A percentile compares a stretch with the other conserved stretches of the same genome.
phyloP scores from a whole-genome alignment of 768 basidiomycete genomes.

The Favolaschia claudopus region DNA sequence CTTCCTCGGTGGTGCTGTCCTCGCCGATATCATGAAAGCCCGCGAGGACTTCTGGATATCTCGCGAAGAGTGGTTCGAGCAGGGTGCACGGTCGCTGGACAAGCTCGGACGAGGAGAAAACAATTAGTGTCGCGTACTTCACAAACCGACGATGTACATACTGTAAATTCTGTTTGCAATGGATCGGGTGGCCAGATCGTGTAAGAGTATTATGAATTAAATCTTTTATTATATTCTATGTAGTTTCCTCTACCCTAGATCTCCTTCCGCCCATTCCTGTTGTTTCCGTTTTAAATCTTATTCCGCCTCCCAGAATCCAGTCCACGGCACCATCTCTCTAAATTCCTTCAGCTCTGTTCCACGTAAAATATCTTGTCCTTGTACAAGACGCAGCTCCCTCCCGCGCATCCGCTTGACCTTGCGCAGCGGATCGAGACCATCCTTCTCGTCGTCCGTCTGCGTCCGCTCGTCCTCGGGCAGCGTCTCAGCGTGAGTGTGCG shows the following conservation, averaged over 20 bases:
- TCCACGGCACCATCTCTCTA: constrained; percentile 51
- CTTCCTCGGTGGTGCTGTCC: constrained; percentile 97
- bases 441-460: constrained; percentile 81
- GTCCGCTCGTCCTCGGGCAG: constrained; percentile 67
- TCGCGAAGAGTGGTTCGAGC: constrained; percentile 94
- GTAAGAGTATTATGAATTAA: too few species aligned
- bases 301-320: constrained; percentile 56
- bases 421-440: constrained; percentile 68
- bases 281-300: too few species aligned
- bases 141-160: too few species aligned
- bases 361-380: constrained; percentile 75
- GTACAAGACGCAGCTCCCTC: constrained; percentile 85
- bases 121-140: constrained; percentile 17
- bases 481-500: constrained; percentile 60
- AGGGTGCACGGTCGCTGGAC: constrained; percentile 81
- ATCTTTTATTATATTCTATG: constrained; percentile 15
- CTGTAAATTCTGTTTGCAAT: constrained; percentile 3
- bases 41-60: constrained; percentile 96
- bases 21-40: constrained; percentile 98
- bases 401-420: constrained; percentile 79
- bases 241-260: too few species aligned
- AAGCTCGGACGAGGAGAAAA: constrained; percentile 82
- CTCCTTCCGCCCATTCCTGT: too few species aligned
- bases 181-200: too few species aligned
- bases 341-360: constrained; percentile 45